Percentiles rank a stretch among this genome's conserved stretches.
These are phyloP conservation scores for Podospora didyma DNA, from an alignment of 495 filamentous ascomycete genomes.

Conservation along the genomic window DNA sequence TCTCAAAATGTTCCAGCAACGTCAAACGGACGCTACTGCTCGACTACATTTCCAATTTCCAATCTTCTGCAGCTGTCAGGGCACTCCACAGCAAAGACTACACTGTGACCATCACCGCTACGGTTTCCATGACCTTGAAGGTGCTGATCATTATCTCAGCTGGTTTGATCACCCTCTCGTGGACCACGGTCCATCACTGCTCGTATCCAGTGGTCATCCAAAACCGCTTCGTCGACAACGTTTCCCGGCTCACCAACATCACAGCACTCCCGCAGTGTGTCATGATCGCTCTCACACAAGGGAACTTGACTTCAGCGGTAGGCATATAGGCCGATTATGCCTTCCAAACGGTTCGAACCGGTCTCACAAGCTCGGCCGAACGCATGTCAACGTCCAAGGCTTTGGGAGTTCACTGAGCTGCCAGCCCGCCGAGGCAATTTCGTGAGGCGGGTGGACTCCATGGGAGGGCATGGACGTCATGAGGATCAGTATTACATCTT, in stretches of 20 bases:
- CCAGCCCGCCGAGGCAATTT: background rate
- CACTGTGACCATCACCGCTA: background rate
- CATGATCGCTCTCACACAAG: background rate
- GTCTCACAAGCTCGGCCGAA: background rate
- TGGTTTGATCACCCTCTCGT: conserved; percentile 7
- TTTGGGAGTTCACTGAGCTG: conserved; percentile 8
- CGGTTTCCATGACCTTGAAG: conserved; percentile 1
- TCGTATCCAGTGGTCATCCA: background rate
- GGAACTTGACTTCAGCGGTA: conserved; percentile 6
- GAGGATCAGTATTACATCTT: background rate
- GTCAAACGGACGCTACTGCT: conserved; percentile 1
- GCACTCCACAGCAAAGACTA: conserved; percentile 2
- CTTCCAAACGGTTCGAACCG: conserved; percentile 2
- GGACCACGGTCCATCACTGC: background rate
- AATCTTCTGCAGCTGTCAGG: background rate
- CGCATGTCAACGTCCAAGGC: conserved; percentile 2
- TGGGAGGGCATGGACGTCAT: background rate
- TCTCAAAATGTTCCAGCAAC: background rate
- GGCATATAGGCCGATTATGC: conserved; percentile 5
- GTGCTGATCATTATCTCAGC: conserved; percentile 7
- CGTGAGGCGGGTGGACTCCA: background rate
- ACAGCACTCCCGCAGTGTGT: conserved; percentile 1
- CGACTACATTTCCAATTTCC: conserved; percentile 9
- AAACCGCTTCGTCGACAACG: background rate
- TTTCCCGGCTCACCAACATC: background rate